These are phyloP conservation scores for Hypoxylon fragiforme DNA, from an alignment of 495 filamentous ascomycete species.

Conservation along the genomic window DNA sequence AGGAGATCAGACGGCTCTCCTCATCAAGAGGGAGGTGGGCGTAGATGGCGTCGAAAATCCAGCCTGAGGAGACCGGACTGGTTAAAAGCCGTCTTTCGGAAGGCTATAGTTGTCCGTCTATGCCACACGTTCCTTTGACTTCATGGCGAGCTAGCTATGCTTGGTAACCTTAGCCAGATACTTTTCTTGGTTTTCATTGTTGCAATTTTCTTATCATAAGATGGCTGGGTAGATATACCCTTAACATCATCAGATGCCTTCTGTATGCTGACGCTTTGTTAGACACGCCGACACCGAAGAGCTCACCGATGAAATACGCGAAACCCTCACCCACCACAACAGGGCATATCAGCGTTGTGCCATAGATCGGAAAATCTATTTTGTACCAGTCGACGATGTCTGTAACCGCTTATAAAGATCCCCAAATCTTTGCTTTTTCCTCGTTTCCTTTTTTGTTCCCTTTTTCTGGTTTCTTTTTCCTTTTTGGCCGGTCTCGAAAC, in stretches of 20 bases:
- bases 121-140: constrained; percentile 21
- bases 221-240: constrained; percentile 39
- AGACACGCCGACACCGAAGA: constrained; percentile 41
- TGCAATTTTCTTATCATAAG: constrained; percentile 13
- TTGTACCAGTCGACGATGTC: constrained; percentile 85
- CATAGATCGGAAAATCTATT: constrained; percentile 71
- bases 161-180: constrained; percentile 18
- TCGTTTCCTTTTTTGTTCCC: too few species aligned
- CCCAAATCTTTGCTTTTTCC: too few species aligned
- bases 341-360: constrained; percentile 75
- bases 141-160: constrained; percentile 18
- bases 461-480: too few species aligned
- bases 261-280: constrained; percentile 27
- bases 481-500: constrained; percentile 14
- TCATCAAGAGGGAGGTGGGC: constrained; percentile 53
- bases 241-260: constrained; percentile 14
- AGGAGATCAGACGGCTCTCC: constrained; percentile 43
- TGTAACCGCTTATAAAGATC: constrained; percentile 12
- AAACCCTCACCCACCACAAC: constrained; percentile 66
- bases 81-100: constrained; percentile 32
- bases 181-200: constrained; percentile 15
- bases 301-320: constrained; percentile 52
- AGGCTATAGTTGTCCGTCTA: constrained; percentile 20
- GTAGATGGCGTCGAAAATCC: constrained; percentile 28
- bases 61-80: constrained; percentile 28